Base-by-base conservation (phyloP, 768 basidiomycete genomes). In the Mycena filopes region DNA sequence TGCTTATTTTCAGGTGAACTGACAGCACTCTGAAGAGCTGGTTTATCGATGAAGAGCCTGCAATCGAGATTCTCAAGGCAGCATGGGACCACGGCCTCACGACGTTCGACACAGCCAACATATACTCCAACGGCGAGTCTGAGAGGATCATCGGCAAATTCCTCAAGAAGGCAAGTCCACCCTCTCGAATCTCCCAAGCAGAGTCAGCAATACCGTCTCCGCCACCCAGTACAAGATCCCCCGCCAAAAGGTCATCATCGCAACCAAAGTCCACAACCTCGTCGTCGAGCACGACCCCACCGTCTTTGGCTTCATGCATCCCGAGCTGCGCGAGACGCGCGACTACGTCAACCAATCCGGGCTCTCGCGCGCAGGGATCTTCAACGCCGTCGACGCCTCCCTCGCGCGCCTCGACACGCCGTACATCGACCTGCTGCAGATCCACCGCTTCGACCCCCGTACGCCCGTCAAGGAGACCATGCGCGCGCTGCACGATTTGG, bases 401-500 rank as follows among this genome's bases (percentile, higher is more conserved):
- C 71, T 78, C 12, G 58, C 28, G 29, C 75, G 77, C 15, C 73
- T 78, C n/a, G 67, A 71, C 25, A 71, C 73, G 13, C 23, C 57
- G 18, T 78, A 77, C 55, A 68, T 78, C 60, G 77, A 78, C 55
- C 70, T 78, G n/a, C 73, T 84, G 4, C 83, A 84, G 66, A 82
- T 81, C 56, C 82, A 83, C 62, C 73, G 80, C 25, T 81, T 76
- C 53, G 82, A 83, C 43, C 62, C 69, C 1, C 43, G 50, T 25
- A 71, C 71, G 10, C 76, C 82, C 3, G 60, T 71, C 48, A 77
- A 76, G 47, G 82, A 83, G 74, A 83, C 80, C 0, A 83, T 83
- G 82, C 76, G 79, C 50, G 83, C 83, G 0, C 69, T 83, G 13
- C 81, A 83, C 58, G 82, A 83, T 67, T 76, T 84, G 26, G 80